Evolutionary conservation across 2,329 filamentous ascomycete species (phyloP).

Genomic region (Phyllosticta citrichinensis): DNA sequence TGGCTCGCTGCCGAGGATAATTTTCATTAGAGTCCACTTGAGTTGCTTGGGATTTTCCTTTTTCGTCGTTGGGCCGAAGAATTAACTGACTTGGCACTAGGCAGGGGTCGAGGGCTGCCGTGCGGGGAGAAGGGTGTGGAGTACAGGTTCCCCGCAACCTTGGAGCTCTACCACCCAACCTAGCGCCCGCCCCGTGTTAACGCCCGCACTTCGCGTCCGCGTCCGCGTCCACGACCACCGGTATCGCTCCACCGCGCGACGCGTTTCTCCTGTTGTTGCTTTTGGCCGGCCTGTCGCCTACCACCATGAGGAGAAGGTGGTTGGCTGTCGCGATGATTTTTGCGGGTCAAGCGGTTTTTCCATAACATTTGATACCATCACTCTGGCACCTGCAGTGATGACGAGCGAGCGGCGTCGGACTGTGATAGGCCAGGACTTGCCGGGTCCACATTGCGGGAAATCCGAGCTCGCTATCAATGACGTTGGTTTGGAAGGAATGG

Average conservation of each 20-base stretch:
- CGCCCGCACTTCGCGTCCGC: neutral
- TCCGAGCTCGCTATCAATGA: neutral
- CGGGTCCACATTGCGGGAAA: neutral
- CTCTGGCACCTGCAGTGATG: neutral
- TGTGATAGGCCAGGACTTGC: neutral
- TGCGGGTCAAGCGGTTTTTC: neutral
- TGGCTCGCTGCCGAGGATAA: neutral
- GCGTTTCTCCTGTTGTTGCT: conserved; percentile 7
- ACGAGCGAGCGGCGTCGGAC: neutral
- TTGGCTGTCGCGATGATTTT: neutral
- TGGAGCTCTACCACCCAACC: neutral
- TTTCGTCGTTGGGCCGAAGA: neutral
- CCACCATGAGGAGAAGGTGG: neutral
- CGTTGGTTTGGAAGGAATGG: neutral
- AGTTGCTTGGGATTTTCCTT: neutral
- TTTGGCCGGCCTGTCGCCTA: neutral
- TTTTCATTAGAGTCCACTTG: neutral
- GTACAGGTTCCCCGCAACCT: neutral
- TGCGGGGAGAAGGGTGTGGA: neutral
- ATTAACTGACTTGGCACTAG: neutral
- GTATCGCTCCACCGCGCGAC: conserved; percentile 6
- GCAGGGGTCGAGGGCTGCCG: neutral
- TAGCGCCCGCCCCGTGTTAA: neutral
- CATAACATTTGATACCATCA: neutral
- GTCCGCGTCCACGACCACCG: neutral